Conservation (phyloP, 192 early-diverging fungal genomes). For the Geranomyces variabilis region DNA sequence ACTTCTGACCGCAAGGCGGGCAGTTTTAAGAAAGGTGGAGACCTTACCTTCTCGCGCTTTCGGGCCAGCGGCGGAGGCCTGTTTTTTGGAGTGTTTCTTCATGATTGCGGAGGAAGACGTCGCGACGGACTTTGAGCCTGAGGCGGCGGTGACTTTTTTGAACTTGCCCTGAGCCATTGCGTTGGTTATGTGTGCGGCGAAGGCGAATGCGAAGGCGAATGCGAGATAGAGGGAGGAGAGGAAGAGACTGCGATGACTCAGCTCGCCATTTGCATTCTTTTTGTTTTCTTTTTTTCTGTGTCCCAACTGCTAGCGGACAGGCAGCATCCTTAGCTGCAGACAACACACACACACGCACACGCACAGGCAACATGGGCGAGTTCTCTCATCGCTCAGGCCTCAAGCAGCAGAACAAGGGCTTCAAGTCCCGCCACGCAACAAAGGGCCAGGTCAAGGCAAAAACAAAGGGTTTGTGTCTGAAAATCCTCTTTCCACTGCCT, state of each 20-base stretch:
- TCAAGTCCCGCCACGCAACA: conserved; percentile 90
- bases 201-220: no score
- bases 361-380: conserved; percentile 21
- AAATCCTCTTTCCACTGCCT: no score
- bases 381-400: conserved; percentile 69
- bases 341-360: no score
- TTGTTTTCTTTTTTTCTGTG: no score
- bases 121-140: conserved; percentile 5
- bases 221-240: no score
- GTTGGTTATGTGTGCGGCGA: background rate
- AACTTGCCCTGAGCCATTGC: conserved; percentile 34
- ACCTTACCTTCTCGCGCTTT: conserved; percentile 19
- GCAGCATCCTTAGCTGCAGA: no score
- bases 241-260: no score
- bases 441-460: conserved; percentile 81
- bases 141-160: conserved; percentile 19
- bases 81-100: conserved; percentile 8
- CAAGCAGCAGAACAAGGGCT: conserved; percentile 94
- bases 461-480: conserved; percentile 65
- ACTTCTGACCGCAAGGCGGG: no score
- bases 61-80: conserved; percentile 3
- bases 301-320: no score
- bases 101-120: background rate
- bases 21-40: no score
- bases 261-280: no score